Conservation (phyloP, 2,329 filamentous ascomycete genomes). For the Cordyceps javanica region DNA sequence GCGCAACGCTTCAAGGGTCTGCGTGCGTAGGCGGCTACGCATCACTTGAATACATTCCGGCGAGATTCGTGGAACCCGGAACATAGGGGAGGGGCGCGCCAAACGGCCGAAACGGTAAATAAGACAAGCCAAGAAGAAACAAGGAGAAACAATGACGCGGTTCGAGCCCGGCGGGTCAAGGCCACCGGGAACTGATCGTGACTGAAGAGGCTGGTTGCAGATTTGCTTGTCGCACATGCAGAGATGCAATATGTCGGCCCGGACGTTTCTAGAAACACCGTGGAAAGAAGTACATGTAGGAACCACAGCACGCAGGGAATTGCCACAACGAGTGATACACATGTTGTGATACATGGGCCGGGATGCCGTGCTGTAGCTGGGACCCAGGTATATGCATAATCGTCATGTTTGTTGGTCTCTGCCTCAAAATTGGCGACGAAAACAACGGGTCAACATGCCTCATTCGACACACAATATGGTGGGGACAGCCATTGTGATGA, state of each 20-base stretch:
- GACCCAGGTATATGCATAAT: too few species aligned
- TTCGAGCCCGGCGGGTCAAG: neutral
- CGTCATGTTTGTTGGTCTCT: neutral
- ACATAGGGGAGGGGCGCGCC: too few species aligned
- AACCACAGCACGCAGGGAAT: neutral
- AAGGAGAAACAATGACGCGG: neutral
- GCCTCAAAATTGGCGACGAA: neutral
- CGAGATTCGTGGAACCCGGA: neutral
- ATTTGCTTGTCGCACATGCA: neutral
- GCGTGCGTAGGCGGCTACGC: neutral
- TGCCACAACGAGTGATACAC: neutral
- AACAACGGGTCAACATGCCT: neutral
- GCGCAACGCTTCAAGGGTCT: neutral
- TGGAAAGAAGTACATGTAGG: neutral
- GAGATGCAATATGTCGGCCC: neutral
- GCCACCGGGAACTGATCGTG: neutral
- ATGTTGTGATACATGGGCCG: neutral
- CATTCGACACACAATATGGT: neutral
- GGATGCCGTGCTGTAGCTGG: too few species aligned
- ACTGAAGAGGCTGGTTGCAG: neutral
- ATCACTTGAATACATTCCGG: slow-evolving; percentile 2
- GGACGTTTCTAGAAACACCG: too few species aligned
- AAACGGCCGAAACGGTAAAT: neutral
- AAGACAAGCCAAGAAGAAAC: neutral
- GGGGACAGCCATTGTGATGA: neutral